Evolutionary conservation across 257 asterid species (phyloP), one percentile per base, ranked within the genome.

Genomic region (Striga asiatica): DNA sequence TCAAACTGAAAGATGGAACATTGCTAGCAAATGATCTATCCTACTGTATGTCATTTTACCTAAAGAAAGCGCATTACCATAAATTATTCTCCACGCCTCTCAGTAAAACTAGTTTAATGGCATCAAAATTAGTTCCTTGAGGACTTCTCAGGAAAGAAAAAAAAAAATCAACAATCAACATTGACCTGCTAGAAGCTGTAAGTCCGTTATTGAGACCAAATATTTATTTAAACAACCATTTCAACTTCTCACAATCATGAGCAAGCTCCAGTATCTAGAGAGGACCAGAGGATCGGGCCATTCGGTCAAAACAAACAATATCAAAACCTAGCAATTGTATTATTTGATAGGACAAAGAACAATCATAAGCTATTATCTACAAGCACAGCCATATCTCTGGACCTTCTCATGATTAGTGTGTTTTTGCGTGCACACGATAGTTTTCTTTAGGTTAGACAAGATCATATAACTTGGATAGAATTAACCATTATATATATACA

Each of bases 401-500:
- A 14, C n/a, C 32, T 12, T 58, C 58, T n/a, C 42, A 12, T 6
- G 19, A 19, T 14, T 41, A 32, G n/a, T 7, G 50, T n/a, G n/a
- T n/a, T n/a, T 39, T 14, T 41, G 13, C 6, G 27, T 31, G 50
- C 12, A 14, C 3, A 8, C 5, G 23, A 25, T 23, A 12, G 13
- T 25, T 24, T 8, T 34, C 38, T 20, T 31, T 13, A 18, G 46
- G 50, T 17, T 53, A 10, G 52, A 22, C 20, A 23, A 46, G 20
- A 51, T 22, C n/a, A 50, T 54, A 27, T 13, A 19, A 19, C 28
- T 38, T 32, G 6, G 11, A 51, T 17, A 58, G 18, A 38, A 24
- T 8, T 34, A 62, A 55, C 6, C 47, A 23, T 22, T 66, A 58
- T 58, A 41, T 14, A 6, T n/a, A n/a, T n/a, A n/a, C n/a, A 39